Conservation (phyloP, 192 early-diverging fungal genomes). For the Rhizophagus prolifer region DNA sequence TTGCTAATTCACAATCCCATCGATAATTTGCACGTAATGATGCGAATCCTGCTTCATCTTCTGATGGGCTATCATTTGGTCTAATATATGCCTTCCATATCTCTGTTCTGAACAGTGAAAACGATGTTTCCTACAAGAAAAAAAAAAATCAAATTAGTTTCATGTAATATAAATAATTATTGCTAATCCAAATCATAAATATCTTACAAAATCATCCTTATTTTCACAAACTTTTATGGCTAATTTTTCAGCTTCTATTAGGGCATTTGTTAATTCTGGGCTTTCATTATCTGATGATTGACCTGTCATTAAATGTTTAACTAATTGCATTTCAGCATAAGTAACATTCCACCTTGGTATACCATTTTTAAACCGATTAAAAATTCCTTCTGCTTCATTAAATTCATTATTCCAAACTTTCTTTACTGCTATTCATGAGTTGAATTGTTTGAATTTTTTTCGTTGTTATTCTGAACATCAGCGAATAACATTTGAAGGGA, state of each 20-base stretch:
- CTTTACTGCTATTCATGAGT: slow-evolving; percentile 5
- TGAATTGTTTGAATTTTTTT: not conserved
- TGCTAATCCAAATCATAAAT: no score
- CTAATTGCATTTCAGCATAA: slow-evolving; percentile 41
- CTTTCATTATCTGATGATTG: slow-evolving; percentile 38
- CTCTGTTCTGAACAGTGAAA: slow-evolving; percentile 32
- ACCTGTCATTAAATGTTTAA: slow-evolving; percentile 40
- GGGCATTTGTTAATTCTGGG: slow-evolving; percentile 38
- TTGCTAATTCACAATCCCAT: slow-evolving; percentile 47
- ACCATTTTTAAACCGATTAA: slow-evolving; percentile 27
- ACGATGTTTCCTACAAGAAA: slow-evolving; percentile 32
- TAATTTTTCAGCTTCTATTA: slow-evolving; percentile 39
- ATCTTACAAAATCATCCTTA: slow-evolving; percentile 34
- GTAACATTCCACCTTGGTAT: slow-evolving; percentile 43
- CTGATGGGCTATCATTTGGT: slow-evolving; percentile 21
- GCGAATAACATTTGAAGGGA: slow-evolving; percentile 3
- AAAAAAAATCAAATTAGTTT: slow-evolving; percentile 14
- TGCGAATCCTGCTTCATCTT: slow-evolving; percentile 29
- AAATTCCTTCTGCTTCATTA: slow-evolving; percentile 33
- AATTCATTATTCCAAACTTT: slow-evolving; percentile 46
- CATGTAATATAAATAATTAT: not conserved
- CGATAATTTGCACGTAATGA: slow-evolving; percentile 43
- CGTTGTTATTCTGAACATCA: not conserved
- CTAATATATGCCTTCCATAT: slow-evolving; percentile 21
- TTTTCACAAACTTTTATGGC: slow-evolving; percentile 36